These are phyloP conservation scores for Globisporangium radiosum DNA, from an alignment of 352 stramenopile genomes.

Conservation along the genomic window DNA sequence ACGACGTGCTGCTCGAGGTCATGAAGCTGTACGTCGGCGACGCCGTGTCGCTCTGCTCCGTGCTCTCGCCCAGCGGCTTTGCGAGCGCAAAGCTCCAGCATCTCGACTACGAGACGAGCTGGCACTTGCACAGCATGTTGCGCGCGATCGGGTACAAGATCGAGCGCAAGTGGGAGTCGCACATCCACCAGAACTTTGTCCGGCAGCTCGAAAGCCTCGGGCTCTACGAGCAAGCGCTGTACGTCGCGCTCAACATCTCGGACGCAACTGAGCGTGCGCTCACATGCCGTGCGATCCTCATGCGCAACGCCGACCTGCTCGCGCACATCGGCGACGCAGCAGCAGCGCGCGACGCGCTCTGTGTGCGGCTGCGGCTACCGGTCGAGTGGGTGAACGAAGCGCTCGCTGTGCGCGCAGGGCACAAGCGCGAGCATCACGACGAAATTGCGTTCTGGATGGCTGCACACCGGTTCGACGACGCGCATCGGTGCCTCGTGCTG, in stretches of 20 bases:
- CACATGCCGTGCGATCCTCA: conserved; percentile 54
- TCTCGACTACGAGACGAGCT: conserved; percentile 74
- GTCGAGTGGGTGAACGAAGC: conserved; percentile 67
- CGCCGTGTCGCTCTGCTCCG: conserved; percentile 40
- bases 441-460: conserved; percentile 76
- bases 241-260: conserved; percentile 75
- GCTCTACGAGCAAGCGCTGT: conserved; percentile 67
- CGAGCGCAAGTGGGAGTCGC: conserved; percentile 66
- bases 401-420: conserved; percentile 44
- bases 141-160: conserved; percentile 68
- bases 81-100: conserved; percentile 20
- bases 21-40: conserved; percentile 65
- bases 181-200: conserved; percentile 81
- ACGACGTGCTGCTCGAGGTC: conserved; percentile 59
- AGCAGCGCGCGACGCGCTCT: conserved; percentile 42
- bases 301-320: conserved; percentile 58
- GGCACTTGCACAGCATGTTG: conserved; percentile 72
- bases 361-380: conserved; percentile 38
- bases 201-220: conserved; percentile 58
- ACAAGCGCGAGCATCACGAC: conserved; percentile 40
- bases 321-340: conserved; percentile 13
- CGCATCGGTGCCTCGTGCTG: conserved; percentile 50
- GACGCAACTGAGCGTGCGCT: conserved; percentile 41
- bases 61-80: conserved; percentile 57
- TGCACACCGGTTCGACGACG: conserved; percentile 47